Evolutionary conservation across 176 grass and related monocot genomes (phyloP), one percentile per base, ranked within the genome.

Genomic region (Hyparrhenia diplandra): DNA sequence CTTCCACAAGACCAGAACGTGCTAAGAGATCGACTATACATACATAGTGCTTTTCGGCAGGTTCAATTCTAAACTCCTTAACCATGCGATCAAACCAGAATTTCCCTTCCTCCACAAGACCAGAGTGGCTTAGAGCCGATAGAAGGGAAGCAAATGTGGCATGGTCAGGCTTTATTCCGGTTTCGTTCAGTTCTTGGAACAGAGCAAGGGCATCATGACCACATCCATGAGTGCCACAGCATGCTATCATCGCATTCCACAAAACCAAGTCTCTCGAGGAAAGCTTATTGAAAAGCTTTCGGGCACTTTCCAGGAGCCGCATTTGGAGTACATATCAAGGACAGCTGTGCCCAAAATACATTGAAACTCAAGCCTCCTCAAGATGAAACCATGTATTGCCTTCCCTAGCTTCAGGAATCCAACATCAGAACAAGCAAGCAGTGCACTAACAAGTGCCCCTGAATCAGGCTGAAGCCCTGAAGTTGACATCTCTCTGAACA

Each of bases 261-360:
- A 83, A 82, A 31, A 93, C 89, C 81, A 82, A 75, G 82, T 93
- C 91, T 45, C 78, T 82, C 1, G 60, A 75, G 47, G 34, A 20
- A 87, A 90, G 60, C 74, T 63, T 64, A 52, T 79, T 43, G 37
- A 93, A 93, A 32, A 93, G 73, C 13, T 28, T 59, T 21, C 67
- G 84, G 11, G 91, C 87, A 69, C 78, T 82, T 71, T 27, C 16
- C 11, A 93, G 63, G 78, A 87, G 21, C 91, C 91, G 0, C 91
- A 90, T 81, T 93, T 93, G 9, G 91, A 93, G 59, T 93, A 93
- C 91, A 93, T 93, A 24, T 90, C 55, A 72, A 93, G 75, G 41
- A 82, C 68, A 61, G 87, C 78, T 30, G 91, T 93, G 13, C 30
- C 68, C 43, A 62, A 28, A 68, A 87, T 62, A 52, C 74, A 66